Conservation (phyloP, 2,329 filamentous ascomycete genomes). For the Bipolaris cookei region DNA sequence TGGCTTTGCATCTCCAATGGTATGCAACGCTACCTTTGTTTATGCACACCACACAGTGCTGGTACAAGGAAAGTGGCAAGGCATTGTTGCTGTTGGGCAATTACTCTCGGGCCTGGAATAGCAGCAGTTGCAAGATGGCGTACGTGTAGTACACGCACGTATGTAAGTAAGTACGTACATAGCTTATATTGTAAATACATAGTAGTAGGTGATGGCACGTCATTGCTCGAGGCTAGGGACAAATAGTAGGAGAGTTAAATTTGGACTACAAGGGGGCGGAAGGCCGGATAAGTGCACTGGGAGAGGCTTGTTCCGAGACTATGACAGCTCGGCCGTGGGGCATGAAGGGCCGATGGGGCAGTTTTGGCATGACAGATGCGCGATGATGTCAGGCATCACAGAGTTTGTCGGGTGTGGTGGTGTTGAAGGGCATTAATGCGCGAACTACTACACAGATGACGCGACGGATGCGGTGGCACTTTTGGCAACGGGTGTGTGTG, state of each 20-base stretch:
- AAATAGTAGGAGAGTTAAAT: background rate
- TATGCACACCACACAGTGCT: no score
- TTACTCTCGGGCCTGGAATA: no score
- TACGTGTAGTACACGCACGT: no score
- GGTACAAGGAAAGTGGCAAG: no score
- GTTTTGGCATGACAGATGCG: slow-evolving; percentile 1
- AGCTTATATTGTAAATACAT: no score
- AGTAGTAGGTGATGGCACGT: background rate
- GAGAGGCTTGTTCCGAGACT: slow-evolving; percentile 10
- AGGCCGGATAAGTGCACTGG: background rate
- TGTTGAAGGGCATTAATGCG: slow-evolving; percentile 1
- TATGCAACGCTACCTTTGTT: no score
- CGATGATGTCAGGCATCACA: slow-evolving; percentile 15
- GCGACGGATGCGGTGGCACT: slow-evolving; percentile 14
- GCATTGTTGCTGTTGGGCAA: no score
- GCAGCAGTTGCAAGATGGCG: no score
- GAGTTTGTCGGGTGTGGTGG: background rate
- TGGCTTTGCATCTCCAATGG: no score
- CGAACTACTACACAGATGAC: background rate
- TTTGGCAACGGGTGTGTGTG: background rate
- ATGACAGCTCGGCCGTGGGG: slow-evolving; percentile 6
- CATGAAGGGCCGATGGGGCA: slow-evolving; percentile 12
- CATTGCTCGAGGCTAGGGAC: background rate
- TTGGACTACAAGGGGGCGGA: background rate
- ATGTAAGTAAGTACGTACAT: no score